Evolutionary conservation across 352 stramenopile species (phyloP).

Genomic region (Globisporangium middletonii): DNA sequence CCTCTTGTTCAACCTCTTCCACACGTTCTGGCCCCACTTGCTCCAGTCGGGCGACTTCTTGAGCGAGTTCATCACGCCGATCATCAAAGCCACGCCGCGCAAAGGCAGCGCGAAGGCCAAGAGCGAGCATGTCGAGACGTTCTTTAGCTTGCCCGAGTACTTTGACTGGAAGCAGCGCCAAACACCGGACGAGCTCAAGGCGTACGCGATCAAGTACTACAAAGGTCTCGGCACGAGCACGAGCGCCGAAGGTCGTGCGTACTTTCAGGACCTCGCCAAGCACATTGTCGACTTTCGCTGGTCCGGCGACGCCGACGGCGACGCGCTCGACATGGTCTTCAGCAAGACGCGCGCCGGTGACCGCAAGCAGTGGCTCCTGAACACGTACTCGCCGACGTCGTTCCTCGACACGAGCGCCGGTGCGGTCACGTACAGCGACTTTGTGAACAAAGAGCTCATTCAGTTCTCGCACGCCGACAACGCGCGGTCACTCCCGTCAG

Average conservation of each 20-base stretch:
- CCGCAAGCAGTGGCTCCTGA: slow-evolving; percentile 95
- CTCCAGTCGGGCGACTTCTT: slow-evolving; percentile 94
- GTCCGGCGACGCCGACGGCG: slow-evolving; percentile 63
- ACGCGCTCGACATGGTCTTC: slow-evolving; percentile 99
- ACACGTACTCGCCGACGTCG: slow-evolving; percentile 78
- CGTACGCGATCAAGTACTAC: slow-evolving; percentile 99
- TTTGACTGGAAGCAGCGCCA: slow-evolving; percentile 90
- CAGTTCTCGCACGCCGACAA: slow-evolving; percentile 98
- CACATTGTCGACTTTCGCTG: slow-evolving; percentile 93
- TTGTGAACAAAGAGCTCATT: slow-evolving; percentile 99
- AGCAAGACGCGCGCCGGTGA: slow-evolving; percentile 95
- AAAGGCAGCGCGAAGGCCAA: slow-evolving; percentile 22
- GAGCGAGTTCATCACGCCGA: slow-evolving; percentile 99
- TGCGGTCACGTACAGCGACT: slow-evolving; percentile 92
- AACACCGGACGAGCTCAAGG: slow-evolving; percentile 51
- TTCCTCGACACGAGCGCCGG: slow-evolving; percentile 92
- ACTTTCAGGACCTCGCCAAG: slow-evolving; percentile 95
- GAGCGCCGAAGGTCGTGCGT: slow-evolving; percentile 95
- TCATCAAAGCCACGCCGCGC: slow-evolving; percentile 94
- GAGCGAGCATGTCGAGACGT: slow-evolving; percentile 65
- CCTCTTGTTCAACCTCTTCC: slow-evolving; percentile 98
- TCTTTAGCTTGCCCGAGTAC: slow-evolving; percentile 98
- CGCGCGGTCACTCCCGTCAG: slow-evolving; percentile 92
- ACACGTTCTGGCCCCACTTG: slow-evolving; percentile 97
- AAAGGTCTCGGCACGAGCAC: slow-evolving; percentile 99